These are phyloP conservation scores for Ophiostoma populinum DNA, from an alignment of 2,329 filamentous ascomycete genomes.

Conservation along the genomic window DNA sequence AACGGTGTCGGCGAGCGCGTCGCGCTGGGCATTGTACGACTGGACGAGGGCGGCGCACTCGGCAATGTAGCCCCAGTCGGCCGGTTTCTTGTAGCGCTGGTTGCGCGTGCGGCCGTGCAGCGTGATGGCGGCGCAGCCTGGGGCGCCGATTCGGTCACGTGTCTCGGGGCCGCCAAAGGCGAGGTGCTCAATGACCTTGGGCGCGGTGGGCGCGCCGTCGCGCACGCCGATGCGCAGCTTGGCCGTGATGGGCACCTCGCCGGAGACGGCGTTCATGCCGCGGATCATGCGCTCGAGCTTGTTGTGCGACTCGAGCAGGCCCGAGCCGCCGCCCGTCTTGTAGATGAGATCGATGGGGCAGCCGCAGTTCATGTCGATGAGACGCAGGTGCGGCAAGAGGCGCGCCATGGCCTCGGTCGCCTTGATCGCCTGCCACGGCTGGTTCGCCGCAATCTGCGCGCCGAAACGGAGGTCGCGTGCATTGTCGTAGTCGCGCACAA, in stretches of 20 bases:
- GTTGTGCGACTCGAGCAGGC: slow-evolving; percentile 68
- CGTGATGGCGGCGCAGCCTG: slow-evolving; percentile 86
- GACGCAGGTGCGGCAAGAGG: slow-evolving; percentile 65
- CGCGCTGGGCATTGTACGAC: slow-evolving; percentile 53
- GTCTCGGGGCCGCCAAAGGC: slow-evolving; percentile 64
- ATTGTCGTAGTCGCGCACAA: slow-evolving; percentile 68
- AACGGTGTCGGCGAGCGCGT: slow-evolving; percentile 55
- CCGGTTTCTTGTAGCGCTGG: slow-evolving; percentile 78
- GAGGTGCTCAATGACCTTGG: slow-evolving; percentile 67
- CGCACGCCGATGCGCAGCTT: slow-evolving; percentile 89
- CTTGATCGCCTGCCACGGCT: slow-evolving; percentile 80
- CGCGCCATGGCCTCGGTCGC: slow-evolving; percentile 65
- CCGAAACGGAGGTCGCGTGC: slow-evolving; percentile 74
- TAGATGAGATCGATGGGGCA: slow-evolving; percentile 93
- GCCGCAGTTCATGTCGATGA: slow-evolving; percentile 92
- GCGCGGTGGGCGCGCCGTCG: slow-evolving; percentile 55
- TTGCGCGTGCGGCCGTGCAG: slow-evolving; percentile 86
- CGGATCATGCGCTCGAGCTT: slow-evolving; percentile 90
- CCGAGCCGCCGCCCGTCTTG: slow-evolving; percentile 75
- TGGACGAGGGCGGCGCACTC: slow-evolving; percentile 77
- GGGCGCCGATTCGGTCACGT: slow-evolving; percentile 50
- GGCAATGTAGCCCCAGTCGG: slow-evolving; percentile 92
- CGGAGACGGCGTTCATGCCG: slow-evolving; percentile 89
- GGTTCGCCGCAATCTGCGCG: slow-evolving; percentile 81
- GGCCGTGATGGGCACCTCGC: slow-evolving; percentile 77